Evolutionary conservation across 805 yeast species (phyloP), one percentile per base, ranked within the genome.

Genomic region (Lipomyces oligophaga): DNA sequence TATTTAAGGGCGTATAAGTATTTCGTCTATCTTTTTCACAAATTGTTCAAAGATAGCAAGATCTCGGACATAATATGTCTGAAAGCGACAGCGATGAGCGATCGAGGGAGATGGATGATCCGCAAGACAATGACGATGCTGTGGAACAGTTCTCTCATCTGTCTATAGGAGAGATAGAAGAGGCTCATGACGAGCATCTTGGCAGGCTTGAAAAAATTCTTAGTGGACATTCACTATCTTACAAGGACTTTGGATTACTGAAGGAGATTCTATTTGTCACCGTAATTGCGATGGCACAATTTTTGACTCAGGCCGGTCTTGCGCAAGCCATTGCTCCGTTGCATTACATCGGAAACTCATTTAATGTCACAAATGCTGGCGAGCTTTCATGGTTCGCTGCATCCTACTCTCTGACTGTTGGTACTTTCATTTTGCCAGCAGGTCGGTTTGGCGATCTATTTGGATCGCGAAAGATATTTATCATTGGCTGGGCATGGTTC

Each of bases 361-460:
- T 69, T 34, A 54, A 57, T 18, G 56, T 64, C 19, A 52, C 52
- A 1, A 45, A 63, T 7, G 57, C 61, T 13, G 71, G 68, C 6
- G 64, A 69, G 40, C 63, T 71, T 42, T 56, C 70, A 2, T 81
- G 94, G 93, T 77, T 79, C 60, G 73, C 79, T 71, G 87, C 88
- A 1, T 75, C 85, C 0, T 82, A 77, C 60, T 79, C 86, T 0
- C 64, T 84, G 44, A 78, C 86, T 0, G 77, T 82, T 4, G 90
- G 90, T 10, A 81, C 90, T 0, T 78, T 83, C 52, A 83, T 84
- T 41, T 63, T 84, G 30, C 68, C 80, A 3, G 74, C 83, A 30
- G 93, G 93, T 6, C 71, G 80, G 40, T 59, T 82, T 37, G 93
- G 94, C 27, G 94, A 84, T 58, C 67, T 83, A 10, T 78, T 76